phyloP scores from a whole-genome alignment of 1,139 yeast genomes.

The Yamadazyma jaroonii region DNA sequence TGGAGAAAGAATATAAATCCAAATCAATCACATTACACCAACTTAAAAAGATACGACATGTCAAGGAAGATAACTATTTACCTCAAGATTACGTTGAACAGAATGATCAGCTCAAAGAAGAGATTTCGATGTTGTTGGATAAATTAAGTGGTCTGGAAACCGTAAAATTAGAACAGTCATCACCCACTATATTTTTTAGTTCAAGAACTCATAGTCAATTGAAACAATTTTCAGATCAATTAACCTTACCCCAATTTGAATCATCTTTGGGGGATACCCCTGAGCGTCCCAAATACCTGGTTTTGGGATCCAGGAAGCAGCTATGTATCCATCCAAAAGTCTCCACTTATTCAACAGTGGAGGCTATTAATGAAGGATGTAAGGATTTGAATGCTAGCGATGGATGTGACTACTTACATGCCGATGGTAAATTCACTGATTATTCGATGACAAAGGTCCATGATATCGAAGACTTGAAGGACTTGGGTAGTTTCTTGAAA shows the following conservation, averaged over 20 bases:
- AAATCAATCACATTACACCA: slow-evolving; percentile 13
- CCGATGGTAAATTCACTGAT: slow-evolving; percentile 54
- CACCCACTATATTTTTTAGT: slow-evolving; percentile 56
- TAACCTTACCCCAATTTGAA: slow-evolving; percentile 61
- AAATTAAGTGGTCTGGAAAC: slow-evolving; percentile 15
- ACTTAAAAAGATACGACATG: slow-evolving; percentile 8
- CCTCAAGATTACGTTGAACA: slow-evolving; percentile 38
- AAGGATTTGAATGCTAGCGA: slow-evolving; percentile 50
- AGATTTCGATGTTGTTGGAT: slow-evolving; percentile 41
- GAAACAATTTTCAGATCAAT: slow-evolving; percentile 75
- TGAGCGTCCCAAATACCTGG: slow-evolving; percentile 54
- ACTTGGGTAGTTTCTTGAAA: slow-evolving; percentile 53
- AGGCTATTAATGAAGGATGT: slow-evolving; percentile 81
- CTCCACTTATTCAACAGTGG: slow-evolving; percentile 42
- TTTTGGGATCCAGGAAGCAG: slow-evolving; percentile 83
- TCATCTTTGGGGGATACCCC: slow-evolving; percentile 48
- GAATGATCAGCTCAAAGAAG: slow-evolving; percentile 34
- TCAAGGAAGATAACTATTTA: slow-evolving; percentile 24
- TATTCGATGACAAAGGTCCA: slow-evolving; percentile 57
- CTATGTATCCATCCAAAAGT: slow-evolving; percentile 74
- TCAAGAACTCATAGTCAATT: slow-evolving; percentile 93
- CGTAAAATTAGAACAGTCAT: slow-evolving; percentile 25
- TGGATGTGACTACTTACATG: slow-evolving; percentile 53
- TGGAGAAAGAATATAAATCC: slow-evolving; percentile 11
- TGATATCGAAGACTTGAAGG: slow-evolving; percentile 80